phyloP scores from a whole-genome alignment of 495 filamentous ascomycete genomes.

The Tuber brumale region DNA sequence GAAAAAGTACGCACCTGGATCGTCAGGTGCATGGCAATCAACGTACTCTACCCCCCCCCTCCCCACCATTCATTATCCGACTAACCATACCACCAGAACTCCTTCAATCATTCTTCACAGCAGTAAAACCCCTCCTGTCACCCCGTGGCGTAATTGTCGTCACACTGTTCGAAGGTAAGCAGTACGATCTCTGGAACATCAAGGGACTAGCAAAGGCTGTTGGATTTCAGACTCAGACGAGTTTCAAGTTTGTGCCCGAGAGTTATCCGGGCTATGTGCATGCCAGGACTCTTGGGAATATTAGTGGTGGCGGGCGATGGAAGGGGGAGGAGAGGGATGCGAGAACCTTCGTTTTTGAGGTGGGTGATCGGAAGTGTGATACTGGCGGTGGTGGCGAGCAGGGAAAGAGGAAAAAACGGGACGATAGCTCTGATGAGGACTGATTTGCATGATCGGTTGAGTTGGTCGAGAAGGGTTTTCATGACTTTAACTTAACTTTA shows the following conservation, averaged over 20 bases:
- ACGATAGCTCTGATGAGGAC: slow-evolving; percentile 47
- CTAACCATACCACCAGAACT: slow-evolving; percentile 50
- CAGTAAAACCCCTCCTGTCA: slow-evolving; percentile 46
- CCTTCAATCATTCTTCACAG: slow-evolving; percentile 72
- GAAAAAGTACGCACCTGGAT: slow-evolving; percentile 84
- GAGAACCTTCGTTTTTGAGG: slow-evolving; percentile 71
- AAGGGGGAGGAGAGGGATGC: slow-evolving; percentile 69
- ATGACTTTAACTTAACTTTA: slow-evolving; percentile 1
- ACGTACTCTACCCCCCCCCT: slow-evolving; percentile 39
- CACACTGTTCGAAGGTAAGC: slow-evolving; percentile 84
- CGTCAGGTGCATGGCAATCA: slow-evolving; percentile 90
- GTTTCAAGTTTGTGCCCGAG: slow-evolving; percentile 66
- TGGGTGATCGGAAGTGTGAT: slow-evolving; percentile 44
- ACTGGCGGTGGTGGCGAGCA: slow-evolving; percentile 14
- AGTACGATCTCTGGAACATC: slow-evolving; percentile 93
- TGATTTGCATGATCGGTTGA: slow-evolving; percentile 41
- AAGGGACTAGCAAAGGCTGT: slow-evolving; percentile 73
- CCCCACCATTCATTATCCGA: not conserved
- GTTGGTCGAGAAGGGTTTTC: slow-evolving; percentile 8
- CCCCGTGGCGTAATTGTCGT: slow-evolving; percentile 65
- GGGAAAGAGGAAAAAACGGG: slow-evolving; percentile 22
- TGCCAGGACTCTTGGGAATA: slow-evolving; percentile 74
- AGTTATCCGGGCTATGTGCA: slow-evolving; percentile 83
- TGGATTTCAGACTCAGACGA: slow-evolving; percentile 66
- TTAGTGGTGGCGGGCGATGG: slow-evolving; percentile 55